phyloP scores from a whole-genome alignment of 306 rosid species.

The Elaeagnus macrophylla region DNA sequence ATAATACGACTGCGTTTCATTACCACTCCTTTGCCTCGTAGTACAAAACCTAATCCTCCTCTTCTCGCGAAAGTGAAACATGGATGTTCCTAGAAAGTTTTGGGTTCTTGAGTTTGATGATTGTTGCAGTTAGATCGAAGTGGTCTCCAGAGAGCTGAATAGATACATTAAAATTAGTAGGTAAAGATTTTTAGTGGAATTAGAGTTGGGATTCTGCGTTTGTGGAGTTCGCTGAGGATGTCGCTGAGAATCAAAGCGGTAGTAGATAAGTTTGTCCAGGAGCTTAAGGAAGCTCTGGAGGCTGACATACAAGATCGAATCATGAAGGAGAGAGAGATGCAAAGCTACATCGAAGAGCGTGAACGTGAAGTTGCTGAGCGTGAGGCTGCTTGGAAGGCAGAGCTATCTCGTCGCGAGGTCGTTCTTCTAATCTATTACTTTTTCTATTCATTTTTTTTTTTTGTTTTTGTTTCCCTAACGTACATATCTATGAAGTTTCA shows the following conservation, averaged over 20 bases:
- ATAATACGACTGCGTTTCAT: too few species aligned
- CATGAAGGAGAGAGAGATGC: constrained; percentile 99
- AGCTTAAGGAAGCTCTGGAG: constrained; percentile 88
- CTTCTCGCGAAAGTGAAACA: too few species aligned
- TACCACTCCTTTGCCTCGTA: too few species aligned
- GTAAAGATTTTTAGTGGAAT: too few species aligned
- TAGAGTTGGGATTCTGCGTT: not conserved
- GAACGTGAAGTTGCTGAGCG: constrained; percentile 99
- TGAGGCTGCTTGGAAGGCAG: constrained; percentile 99
- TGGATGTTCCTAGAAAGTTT: too few species aligned
- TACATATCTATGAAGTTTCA: too few species aligned
- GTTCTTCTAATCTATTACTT: not conserved
- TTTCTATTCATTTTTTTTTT: not conserved
- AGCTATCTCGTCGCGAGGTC: constrained; percentile 99
- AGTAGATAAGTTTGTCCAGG: constrained; percentile 89
- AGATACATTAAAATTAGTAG: too few species aligned
- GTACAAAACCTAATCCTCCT: too few species aligned
- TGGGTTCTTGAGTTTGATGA: too few species aligned
- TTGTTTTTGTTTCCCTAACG: not conserved
- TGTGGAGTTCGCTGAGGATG: constrained; percentile 28
- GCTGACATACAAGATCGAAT: constrained; percentile 92
- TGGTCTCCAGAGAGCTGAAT: too few species aligned
- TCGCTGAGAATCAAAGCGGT: constrained; percentile 83
- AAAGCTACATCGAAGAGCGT: constrained; percentile 91
- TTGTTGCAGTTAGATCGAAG: too few species aligned